Evolutionary conservation across 108 stramenopile genomes (phyloP).

Genomic region (Conticribra weissflogii): DNA sequence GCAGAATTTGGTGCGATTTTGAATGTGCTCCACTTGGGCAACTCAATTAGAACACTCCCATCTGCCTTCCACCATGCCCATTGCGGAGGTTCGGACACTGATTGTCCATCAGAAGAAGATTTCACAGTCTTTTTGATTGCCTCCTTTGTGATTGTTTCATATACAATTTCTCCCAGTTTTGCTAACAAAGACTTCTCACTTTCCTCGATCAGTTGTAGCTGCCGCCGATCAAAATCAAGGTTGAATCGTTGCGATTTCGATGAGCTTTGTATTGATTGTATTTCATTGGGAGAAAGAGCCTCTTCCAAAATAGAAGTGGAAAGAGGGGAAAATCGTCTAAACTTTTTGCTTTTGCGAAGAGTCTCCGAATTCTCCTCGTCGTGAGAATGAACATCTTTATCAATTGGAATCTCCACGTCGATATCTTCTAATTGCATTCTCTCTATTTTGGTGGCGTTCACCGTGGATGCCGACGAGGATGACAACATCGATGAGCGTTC

Average conservation of each 20-base stretch:
- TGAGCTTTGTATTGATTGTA: too few species aligned
- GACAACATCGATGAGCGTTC: not conserved
- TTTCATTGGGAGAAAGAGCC: too few species aligned
- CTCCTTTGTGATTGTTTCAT: constrained; percentile 33
- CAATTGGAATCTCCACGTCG: not conserved
- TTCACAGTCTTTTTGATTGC: constrained; percentile 13
- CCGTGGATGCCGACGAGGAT: not conserved
- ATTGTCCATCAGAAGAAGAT: not conserved
- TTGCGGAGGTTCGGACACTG: constrained; percentile 1
- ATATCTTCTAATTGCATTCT: constrained; percentile 11
- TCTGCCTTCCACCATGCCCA: constrained; percentile 38
- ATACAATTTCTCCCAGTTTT: constrained; percentile 16
- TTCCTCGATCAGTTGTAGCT: constrained; percentile 7
- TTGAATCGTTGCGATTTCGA: not conserved
- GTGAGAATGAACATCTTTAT: too few species aligned
- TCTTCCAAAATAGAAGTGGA: too few species aligned
- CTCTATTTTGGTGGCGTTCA: constrained; percentile 11
- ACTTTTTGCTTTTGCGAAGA: constrained; percentile 30
- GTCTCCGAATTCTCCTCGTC: too few species aligned
- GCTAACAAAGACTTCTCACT: constrained; percentile 12
- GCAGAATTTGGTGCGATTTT: constrained; percentile 36
- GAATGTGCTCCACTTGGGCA: constrained; percentile 50
- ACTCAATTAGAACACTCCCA: not conserved
- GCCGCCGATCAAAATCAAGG: not conserved
- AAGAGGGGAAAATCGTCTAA: constrained; percentile 13